These are phyloP conservation scores for Parmelia sp. DNA, from an alignment of 495 filamentous ascomycete genomes.

Conservation along the genomic window DNA sequence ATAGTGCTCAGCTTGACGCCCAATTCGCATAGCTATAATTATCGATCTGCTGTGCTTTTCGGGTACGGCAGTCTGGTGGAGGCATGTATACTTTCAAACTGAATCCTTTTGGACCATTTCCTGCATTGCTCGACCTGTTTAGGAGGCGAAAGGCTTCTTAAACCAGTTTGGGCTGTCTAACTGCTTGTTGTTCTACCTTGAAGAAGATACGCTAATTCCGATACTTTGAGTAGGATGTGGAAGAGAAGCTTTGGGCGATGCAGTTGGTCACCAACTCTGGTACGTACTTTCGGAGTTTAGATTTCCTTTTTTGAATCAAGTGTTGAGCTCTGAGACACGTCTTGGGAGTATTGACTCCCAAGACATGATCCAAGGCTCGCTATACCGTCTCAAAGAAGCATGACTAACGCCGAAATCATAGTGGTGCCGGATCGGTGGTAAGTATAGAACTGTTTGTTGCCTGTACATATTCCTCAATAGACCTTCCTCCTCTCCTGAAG, in stretches of 20 bases:
- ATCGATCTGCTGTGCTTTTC: conserved; percentile 74
- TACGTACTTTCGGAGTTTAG: no score
- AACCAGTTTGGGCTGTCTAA: background rate
- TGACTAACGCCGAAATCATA: no score
- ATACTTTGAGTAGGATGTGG: conserved; percentile 34
- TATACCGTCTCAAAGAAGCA: no score
- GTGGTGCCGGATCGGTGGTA: conserved; percentile 61
- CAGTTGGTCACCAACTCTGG: conserved; percentile 68
- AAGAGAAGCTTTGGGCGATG: conserved; percentile 82
- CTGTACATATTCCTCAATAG: no score
- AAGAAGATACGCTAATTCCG: background rate
- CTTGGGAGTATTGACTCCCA: no score
- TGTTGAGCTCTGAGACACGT: no score
- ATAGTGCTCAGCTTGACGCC: conserved; percentile 72
- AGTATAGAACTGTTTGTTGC: background rate
- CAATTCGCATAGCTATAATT: conserved; percentile 79
- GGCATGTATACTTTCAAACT: background rate
- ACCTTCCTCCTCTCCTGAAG: background rate
- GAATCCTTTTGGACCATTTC: background rate
- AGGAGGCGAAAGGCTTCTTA: background rate
- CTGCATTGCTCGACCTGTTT: background rate
- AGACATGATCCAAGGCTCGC: no score
- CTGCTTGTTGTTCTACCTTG: background rate
- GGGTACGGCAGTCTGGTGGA: conserved; percentile 66
- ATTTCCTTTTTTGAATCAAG: no score